phyloP scores from a whole-genome alignment of 805 yeast genomes.

The Ogataea saltuana region DNA sequence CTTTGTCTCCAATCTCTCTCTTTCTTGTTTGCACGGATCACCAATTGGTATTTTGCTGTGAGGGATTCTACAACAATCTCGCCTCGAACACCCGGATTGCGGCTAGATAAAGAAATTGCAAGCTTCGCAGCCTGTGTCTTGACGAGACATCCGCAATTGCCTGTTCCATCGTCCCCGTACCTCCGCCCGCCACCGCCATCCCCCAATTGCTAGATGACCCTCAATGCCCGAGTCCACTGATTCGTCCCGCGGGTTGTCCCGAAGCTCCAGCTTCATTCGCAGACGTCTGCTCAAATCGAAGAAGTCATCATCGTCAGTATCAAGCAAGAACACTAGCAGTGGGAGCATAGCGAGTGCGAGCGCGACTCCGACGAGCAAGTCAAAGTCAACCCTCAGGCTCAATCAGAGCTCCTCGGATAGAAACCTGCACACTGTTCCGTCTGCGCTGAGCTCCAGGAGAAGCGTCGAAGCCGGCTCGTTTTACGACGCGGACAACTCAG shows the following conservation, averaged over 20 bases:
- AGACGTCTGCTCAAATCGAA: conserved; percentile 16
- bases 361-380: conserved; percentile 4
- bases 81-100: too few relatives aligned
- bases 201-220: conserved; percentile 2
- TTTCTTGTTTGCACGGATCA: too few relatives aligned
- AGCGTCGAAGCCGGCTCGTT: neutral
- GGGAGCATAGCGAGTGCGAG: conserved; percentile 5
- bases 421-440: neutral
- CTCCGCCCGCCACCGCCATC: neutral
- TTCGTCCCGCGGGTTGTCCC: conserved; percentile 9
- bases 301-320: conserved; percentile 12
- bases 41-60: too few relatives aligned
- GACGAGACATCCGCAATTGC: too few relatives aligned
- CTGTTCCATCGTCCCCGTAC: too few relatives aligned
- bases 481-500: conserved; percentile 1
- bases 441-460: neutral
- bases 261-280: conserved; percentile 15
- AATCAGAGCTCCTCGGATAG: conserved; percentile 1
- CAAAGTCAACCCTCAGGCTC: conserved; percentile 5
- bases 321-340: conserved; percentile 10
- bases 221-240: conserved; percentile 8
- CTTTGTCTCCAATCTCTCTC: neutral
- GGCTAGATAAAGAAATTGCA: too few relatives aligned
- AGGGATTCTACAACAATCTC: too few relatives aligned
- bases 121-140: too few relatives aligned